phyloP scores from a whole-genome alignment of 106 monocot genomes.

The Phalaenopsis equestris region DNA sequence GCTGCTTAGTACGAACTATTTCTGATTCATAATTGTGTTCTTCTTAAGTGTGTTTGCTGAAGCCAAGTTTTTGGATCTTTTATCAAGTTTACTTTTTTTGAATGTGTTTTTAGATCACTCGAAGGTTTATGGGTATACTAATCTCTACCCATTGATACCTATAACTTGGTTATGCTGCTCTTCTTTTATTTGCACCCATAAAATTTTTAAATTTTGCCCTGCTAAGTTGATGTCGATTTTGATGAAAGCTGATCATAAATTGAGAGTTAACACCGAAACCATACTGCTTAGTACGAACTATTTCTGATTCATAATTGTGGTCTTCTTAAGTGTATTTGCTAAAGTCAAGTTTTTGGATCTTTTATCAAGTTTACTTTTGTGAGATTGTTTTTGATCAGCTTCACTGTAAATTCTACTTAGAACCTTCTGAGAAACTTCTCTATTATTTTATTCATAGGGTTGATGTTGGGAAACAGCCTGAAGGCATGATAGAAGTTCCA shows the following conservation, averaged over 20 bases:
- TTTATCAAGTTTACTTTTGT: background rate
- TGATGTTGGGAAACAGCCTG: conserved; percentile 13
- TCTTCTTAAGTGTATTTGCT: background rate
- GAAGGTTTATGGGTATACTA: background rate
- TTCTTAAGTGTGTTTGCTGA: background rate
- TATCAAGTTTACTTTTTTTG: background rate
- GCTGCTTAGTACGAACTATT: background rate
- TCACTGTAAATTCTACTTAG: background rate
- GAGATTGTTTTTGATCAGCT: background rate
- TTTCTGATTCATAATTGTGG: background rate
- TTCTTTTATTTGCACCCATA: background rate
- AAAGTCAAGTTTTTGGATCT: background rate
- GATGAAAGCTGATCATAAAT: background rate
- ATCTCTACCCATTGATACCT: background rate
- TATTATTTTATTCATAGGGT: conserved; percentile 15
- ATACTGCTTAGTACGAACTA: background rate
- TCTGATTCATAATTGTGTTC: background rate
- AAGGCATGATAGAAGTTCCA: conserved; percentile 46
- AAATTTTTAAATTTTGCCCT: background rate
- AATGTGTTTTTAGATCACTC: background rate
- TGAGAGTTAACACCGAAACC: conserved; percentile 1
- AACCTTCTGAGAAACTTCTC: background rate
- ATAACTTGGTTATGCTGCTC: background rate
- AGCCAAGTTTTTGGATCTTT: background rate
- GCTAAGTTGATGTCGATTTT: background rate